Base-by-base conservation (phyloP, 768 basidiomycete genomes). In the Suillus variegatus region DNA sequence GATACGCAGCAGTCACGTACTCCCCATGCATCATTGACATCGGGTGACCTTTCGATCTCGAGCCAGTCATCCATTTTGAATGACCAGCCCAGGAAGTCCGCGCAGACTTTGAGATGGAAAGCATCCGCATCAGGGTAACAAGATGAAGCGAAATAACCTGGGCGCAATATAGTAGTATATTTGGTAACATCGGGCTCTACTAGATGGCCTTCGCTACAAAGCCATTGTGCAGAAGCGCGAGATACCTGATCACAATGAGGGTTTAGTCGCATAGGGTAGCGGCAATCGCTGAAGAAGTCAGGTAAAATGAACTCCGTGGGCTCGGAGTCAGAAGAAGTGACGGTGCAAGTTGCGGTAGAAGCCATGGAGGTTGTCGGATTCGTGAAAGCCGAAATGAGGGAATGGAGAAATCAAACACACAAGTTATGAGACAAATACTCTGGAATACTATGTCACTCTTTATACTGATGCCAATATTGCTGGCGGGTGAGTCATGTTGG, bases 1-100 rank as follows among this genome's bases (percentile, higher is more conserved):
- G 69, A 60, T 38, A 76, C 73, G 57, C 76, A 77, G 51, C 57
- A 65, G 28, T 71, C 69, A 6, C 76, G 70, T 75, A 76, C 69
- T 2, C 72, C 72, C 67, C 75, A 72, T 16, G 74, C 73, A 51
- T 75, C 68, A 5, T 61, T 66, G 38, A 73, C 70, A 58, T 77
- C 76, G 32, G 70, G 32, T 32, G 32, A 76, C 46, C 32, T 55
- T 6, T 55, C 54, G 32, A 35, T 35, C 32, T 55, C 54, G 18
- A 55, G 54, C 54, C 54, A 55, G 32, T 55, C 54, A 66, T 81
- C 79, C 66, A 80, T 69, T 49, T 79, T 79, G 51, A 82, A 82
- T 47, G 81, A 68, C 70, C 75, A 80, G 67, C 76, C 78, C 86
- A 91, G 84, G 70, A 89, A 91, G 75, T 92, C 90, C 4, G 85